Base-by-base conservation (phyloP, 2,329 filamentous ascomycete genomes). In the Tolypocladium endophyticum region DNA sequence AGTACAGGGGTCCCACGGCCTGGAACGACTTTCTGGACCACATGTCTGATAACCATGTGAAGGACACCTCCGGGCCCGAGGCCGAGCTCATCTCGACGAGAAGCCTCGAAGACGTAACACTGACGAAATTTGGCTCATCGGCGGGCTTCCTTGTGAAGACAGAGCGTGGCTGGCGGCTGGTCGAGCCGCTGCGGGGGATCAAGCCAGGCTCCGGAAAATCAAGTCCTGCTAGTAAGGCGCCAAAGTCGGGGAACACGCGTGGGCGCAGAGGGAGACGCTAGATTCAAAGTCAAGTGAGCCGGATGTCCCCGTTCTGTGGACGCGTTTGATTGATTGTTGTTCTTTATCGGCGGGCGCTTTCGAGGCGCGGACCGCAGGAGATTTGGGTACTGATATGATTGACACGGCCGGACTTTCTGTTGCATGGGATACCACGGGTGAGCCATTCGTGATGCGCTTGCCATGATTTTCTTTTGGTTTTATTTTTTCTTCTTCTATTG, bases 11-110 rank as follows among this genome's bases (percentile, higher is more conserved):
- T 7, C 89, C 88, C 0, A 62, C 70, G 0, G 80, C 84, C 14
- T 96, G 92, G 92, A 88, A 94, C 61, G 81, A 87, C 60, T 81
- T 89, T 30, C 90, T 96, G 85, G 92, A 97, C 72, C 92, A 97
- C 73, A 84, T 96, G 3, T 90, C 89, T 0, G 81, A n/a, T n/a
- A n/a, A 84, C 61, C 92, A 97, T 71, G 79, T 93, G 54, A 90
- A 94, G 55, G 41, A 14, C 18, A 11, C 55, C 1, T n/a, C 43
- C 5, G 43, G 43, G 11, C 30, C n/a, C 3, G 33, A 3, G 16
- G 4, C 1, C 11, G 4, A 25, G 28, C 47, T 38, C 2, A 23
- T 18, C 0, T 14, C 52, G 18, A 11, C 16, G 1, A 35, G 41
- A 25, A 20, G 18, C 30, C 30, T 12, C 50, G 50, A n/a, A 7